These are phyloP conservation scores for Candida broadrunensis DNA, from an alignment of 805 yeast genomes.

Conservation along the genomic window DNA sequence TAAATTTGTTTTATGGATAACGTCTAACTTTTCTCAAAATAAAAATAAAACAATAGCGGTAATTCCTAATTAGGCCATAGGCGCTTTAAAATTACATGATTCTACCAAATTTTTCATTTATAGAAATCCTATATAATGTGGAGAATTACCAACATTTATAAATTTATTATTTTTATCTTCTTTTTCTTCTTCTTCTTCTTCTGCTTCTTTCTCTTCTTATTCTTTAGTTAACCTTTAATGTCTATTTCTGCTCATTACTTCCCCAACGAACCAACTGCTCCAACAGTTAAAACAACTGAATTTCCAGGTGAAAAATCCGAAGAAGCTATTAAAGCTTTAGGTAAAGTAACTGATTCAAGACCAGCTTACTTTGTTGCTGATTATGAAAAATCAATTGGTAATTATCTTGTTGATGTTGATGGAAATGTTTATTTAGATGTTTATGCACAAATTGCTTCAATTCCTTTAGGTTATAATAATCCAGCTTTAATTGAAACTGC, in stretches of 20 bases:
- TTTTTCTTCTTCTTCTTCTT: background rate
- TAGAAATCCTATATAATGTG: too few species aligned
- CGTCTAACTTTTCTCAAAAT: too few species aligned
- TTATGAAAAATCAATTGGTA: constrained; percentile 71
- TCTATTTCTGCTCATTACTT: constrained; percentile 57
- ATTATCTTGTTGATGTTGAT: constrained; percentile 77
- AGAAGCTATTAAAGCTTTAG: constrained; percentile 50
- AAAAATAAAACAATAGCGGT: too few species aligned
- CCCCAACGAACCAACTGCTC: constrained; percentile 78
- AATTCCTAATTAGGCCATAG: too few species aligned
- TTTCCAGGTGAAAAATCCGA: constrained; percentile 78
- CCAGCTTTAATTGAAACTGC: constrained; percentile 72
- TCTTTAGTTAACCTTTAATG: constrained; percentile 4
- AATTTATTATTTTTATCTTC: background rate
- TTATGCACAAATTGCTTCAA: constrained; percentile 82
- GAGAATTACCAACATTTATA: too few species aligned
- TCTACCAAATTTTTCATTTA: too few species aligned
- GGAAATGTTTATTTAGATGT: constrained; percentile 74
- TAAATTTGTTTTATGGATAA: too few species aligned
- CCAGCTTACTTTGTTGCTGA: constrained; percentile 76
- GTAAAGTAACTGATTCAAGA: constrained; percentile 65
- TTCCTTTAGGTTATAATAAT: constrained; percentile 83
- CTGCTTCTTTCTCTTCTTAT: background rate
- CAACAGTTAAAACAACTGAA: constrained; percentile 53
- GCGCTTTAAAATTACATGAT: too few species aligned